phyloP scores from a whole-genome alignment of 352 stramenopile species.

The Globisporangium orthogonon region DNA sequence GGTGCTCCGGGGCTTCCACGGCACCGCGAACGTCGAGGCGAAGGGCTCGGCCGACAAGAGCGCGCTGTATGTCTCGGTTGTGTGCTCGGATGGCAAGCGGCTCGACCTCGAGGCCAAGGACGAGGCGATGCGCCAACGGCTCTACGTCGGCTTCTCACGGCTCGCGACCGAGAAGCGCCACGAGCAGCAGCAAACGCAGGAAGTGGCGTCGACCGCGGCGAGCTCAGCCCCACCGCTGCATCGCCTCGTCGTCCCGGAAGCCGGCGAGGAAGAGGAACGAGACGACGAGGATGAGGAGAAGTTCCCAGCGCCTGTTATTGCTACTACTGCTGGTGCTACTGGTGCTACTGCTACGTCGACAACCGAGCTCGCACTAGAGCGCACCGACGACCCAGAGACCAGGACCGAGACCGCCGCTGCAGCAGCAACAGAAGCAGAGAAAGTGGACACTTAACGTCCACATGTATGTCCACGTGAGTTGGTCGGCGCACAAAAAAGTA shows the following conservation, averaged over 20 bases:
- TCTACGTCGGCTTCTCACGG: conserved; percentile 45
- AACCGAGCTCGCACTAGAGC: background rate
- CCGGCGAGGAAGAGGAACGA: background rate
- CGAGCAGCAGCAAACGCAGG: conserved; percentile 4
- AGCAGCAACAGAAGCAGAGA: too few relatives aligned
- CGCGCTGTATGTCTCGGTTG: conserved; percentile 37
- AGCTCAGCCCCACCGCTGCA: background rate
- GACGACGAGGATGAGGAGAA: background rate
- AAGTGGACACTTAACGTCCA: too few relatives aligned
- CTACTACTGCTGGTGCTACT: background rate
- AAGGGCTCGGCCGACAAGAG: conserved; percentile 24
- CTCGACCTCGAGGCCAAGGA: conserved; percentile 50
- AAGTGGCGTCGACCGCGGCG: background rate
- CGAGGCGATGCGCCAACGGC: conserved; percentile 29
- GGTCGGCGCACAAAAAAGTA: background rate
- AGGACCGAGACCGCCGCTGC: too few relatives aligned
- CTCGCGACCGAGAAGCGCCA: conserved; percentile 38
- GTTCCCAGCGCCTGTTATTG: background rate
- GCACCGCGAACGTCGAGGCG: conserved; percentile 19
- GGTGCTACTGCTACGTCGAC: background rate
- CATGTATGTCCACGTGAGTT: too few relatives aligned
- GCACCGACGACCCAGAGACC: background rate
- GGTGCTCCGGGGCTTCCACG: conserved; percentile 42
- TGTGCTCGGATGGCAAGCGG: conserved; percentile 36
- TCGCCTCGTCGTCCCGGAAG: background rate